These are phyloP conservation scores for Spergularia marina DNA, from an alignment of 148 eudicot genomes.

Conservation along the genomic window DNA sequence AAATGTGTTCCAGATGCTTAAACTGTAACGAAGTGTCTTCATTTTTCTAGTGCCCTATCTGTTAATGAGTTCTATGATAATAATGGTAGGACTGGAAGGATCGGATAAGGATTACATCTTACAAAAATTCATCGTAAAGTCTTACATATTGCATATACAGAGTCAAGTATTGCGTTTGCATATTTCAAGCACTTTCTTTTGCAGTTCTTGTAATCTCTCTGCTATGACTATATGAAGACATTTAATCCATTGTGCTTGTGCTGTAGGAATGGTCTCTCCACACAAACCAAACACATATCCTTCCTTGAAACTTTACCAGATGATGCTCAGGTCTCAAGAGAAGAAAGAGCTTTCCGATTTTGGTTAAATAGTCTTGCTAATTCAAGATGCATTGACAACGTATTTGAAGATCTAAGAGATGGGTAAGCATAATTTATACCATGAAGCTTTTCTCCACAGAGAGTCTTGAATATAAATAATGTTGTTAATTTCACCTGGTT, in stretches of 20 bases:
- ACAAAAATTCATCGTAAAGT: not conserved
- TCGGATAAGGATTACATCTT: not conserved
- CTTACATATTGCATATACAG: not conserved
- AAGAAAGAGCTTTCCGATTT: conserved; percentile 88
- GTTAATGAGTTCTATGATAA: not conserved
- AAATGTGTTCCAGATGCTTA: not conserved
- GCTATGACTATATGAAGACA: not conserved
- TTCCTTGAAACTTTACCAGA: conserved; percentile 80
- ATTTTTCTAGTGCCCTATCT: not conserved
- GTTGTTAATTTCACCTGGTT: conserved; percentile 11
- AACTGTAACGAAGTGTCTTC: not conserved
- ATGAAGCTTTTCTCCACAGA: not conserved
- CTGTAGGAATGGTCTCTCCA: conserved; percentile 90
- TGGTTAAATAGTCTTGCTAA: conserved; percentile 94
- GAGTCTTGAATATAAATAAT: not conserved
- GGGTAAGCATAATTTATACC: conserved; percentile 55
- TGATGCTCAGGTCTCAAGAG: conserved; percentile 81
- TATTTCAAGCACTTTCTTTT: not conserved
- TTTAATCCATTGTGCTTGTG: conserved; percentile 22
- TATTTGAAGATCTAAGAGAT: conserved; percentile 96
- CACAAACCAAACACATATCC: conserved; percentile 76
- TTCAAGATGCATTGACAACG: conserved; percentile 76
- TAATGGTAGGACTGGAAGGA: not conserved
- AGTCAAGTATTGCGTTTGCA: not conserved
- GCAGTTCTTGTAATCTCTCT: not conserved